Evolutionary conservation across 2,329 filamentous ascomycete species (phyloP).

Genomic region (Cadophora gregata): DNA sequence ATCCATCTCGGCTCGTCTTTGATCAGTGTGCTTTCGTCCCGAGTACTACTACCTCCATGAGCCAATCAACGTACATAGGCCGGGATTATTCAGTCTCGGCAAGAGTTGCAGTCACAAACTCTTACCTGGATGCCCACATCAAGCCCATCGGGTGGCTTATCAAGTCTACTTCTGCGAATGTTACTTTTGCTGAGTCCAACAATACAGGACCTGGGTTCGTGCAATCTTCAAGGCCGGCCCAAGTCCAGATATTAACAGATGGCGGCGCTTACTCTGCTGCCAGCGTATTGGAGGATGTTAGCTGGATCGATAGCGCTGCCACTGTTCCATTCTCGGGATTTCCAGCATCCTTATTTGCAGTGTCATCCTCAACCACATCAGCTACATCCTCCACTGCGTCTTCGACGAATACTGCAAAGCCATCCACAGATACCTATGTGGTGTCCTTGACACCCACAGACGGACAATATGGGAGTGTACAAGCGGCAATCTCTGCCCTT

Average conservation of each 20-base stretch:
- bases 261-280: slow-evolving; percentile 31
- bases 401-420: slow-evolving; percentile 23
- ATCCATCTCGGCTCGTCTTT: slow-evolving; percentile 53
- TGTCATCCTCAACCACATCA: slow-evolving; percentile 5
- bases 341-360: slow-evolving; percentile 41
- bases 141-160: slow-evolving; percentile 55
- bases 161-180: slow-evolving; percentile 37
- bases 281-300: slow-evolving; percentile 42
- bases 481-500: slow-evolving; percentile 51
- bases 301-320: slow-evolving; percentile 44
- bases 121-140: slow-evolving; percentile 53
- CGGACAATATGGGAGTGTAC: slow-evolving; percentile 50
- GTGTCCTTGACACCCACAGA: slow-evolving; percentile 47
- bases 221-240: slow-evolving; percentile 37
- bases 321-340: slow-evolving; percentile 42
- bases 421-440: slow-evolving; percentile 20
- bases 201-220: slow-evolving; percentile 44
- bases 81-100: slow-evolving; percentile 57
- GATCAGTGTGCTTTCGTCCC: slow-evolving; percentile 56
- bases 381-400: slow-evolving; percentile 20
- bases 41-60: slow-evolving; percentile 45
- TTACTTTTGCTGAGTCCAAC: slow-evolving; percentile 44
- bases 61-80: slow-evolving; percentile 54
- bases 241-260: slow-evolving; percentile 34
- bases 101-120: slow-evolving; percentile 55